Conservation (phyloP, 2,329 filamentous ascomycete genomes). For the Penicillium crustosum region DNA sequence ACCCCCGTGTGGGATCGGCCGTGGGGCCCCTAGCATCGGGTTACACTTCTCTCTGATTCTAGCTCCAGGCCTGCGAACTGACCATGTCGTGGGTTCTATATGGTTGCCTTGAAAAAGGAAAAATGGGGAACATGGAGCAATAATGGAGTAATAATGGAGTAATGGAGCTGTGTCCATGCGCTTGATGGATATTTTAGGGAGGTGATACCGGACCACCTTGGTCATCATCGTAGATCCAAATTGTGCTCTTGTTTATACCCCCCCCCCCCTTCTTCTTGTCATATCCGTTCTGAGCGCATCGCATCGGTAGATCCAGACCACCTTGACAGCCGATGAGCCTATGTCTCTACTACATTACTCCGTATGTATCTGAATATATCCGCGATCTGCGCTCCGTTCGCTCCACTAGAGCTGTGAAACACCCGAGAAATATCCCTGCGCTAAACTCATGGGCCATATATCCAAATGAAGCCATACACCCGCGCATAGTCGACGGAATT, state of each 20-base stretch:
- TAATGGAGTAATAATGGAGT: background rate
- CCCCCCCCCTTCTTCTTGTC: background rate
- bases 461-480: constrained; percentile 6
- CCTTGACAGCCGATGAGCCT: background rate
- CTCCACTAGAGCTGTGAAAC: constrained; percentile 8
- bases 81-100: background rate
- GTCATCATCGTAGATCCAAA: constrained; percentile 7
- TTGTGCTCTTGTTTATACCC: background rate
- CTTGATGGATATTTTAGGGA: constrained; percentile 11
- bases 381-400: constrained; percentile 3
- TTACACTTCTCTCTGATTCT: background rate
- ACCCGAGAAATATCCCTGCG: constrained; percentile 1
- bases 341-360: background rate
- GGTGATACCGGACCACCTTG: constrained; percentile 1
- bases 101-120: background rate
- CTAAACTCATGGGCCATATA: background rate
- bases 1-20: constrained; percentile 22
- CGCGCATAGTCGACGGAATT: constrained; percentile 3
- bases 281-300: background rate
- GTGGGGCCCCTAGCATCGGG: constrained; percentile 8
- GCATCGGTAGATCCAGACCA: background rate
- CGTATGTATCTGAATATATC: constrained; percentile 5
- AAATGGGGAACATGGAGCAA: background rate
- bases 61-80: background rate
- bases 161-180: background rate